Evolutionary conservation across 2,329 filamentous ascomycete species (phyloP).

Genomic region (Fusarium agapanthi): DNA sequence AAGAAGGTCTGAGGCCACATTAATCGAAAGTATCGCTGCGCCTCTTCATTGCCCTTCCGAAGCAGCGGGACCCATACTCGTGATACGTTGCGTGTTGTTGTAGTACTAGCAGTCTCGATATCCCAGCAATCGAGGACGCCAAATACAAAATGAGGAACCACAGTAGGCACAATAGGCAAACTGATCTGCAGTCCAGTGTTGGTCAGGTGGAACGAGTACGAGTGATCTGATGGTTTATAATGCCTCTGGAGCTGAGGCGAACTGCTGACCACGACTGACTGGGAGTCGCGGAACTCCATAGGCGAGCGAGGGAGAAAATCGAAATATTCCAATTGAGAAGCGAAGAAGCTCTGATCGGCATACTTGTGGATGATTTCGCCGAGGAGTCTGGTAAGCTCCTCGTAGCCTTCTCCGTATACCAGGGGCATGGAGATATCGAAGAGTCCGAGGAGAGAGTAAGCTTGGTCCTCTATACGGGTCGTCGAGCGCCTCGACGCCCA

Average conservation of each 20-base stretch:
- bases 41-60: not conserved
- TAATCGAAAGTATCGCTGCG: not conserved
- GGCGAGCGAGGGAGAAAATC: not conserved
- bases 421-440: not conserved
- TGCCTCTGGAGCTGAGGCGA: not conserved
- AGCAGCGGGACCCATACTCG: not conserved
- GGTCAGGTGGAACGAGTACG: not conserved
- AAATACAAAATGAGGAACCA: not conserved
- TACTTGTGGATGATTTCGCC: not conserved
- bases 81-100: not conserved
- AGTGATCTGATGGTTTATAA: not conserved
- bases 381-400: fast-evolving
- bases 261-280: fast-evolving
- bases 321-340: not conserved
- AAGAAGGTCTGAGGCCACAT: not conserved
- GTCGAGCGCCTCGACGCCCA: fast-evolving
- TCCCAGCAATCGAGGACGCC: not conserved
- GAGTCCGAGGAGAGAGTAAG: not conserved
- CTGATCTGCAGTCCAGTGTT: not conserved
- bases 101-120: not conserved
- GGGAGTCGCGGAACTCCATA: not conserved
- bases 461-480: not conserved
- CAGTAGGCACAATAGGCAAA: not conserved
- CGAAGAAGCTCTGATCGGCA: not conserved
- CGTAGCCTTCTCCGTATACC: fast-evolving